Conservation (phyloP, 352 stramenopile genomes). For the Globisporangium rhizosaccharum region DNA sequence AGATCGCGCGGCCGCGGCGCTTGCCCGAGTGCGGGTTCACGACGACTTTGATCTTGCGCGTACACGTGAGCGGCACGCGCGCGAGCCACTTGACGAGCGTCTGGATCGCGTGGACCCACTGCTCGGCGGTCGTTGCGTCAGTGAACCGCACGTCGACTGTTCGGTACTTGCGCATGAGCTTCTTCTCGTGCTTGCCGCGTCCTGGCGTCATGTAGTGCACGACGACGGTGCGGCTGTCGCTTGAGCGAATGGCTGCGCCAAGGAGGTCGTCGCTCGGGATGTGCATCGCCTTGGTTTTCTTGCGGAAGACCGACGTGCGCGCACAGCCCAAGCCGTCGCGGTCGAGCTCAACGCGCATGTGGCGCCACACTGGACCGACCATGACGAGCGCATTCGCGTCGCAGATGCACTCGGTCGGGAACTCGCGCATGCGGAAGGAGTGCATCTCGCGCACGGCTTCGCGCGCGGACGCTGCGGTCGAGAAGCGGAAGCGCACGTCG, state of each 20-base stretch:
- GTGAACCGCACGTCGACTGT: slow-evolving; percentile 33
- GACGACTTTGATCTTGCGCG: slow-evolving; percentile 65
- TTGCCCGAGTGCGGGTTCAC: slow-evolving; percentile 72
- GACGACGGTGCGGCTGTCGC: slow-evolving; percentile 21
- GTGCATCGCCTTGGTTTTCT: slow-evolving; percentile 44
- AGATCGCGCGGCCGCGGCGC: slow-evolving; percentile 56
- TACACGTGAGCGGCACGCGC: slow-evolving; percentile 44
- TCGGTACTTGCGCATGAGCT: slow-evolving; percentile 50
- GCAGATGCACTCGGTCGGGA: slow-evolving; percentile 37
- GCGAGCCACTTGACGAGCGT: slow-evolving; percentile 66
- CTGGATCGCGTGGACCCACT: slow-evolving; percentile 41
- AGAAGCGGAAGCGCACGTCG: slow-evolving; percentile 57
- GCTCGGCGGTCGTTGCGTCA: slow-evolving; percentile 14
- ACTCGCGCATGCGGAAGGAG: slow-evolving; percentile 47
- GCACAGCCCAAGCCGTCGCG: slow-evolving; percentile 50
- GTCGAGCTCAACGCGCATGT: slow-evolving; percentile 41
- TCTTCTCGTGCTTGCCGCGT: slow-evolving; percentile 40
- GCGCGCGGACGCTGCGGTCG: slow-evolving; percentile 43
- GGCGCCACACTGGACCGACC: slow-evolving; percentile 43
- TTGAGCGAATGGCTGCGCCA: slow-evolving; percentile 10
- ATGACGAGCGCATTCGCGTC: slow-evolving; percentile 32
- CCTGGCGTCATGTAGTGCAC: slow-evolving; percentile 68
- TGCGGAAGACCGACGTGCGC: slow-evolving; percentile 55
- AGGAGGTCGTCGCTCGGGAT: slow-evolving; percentile 57
- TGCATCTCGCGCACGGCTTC: slow-evolving; percentile 73